Base-by-base conservation (phyloP, 163 green algal genomes). In the Scenedesmus sp. region DNA sequence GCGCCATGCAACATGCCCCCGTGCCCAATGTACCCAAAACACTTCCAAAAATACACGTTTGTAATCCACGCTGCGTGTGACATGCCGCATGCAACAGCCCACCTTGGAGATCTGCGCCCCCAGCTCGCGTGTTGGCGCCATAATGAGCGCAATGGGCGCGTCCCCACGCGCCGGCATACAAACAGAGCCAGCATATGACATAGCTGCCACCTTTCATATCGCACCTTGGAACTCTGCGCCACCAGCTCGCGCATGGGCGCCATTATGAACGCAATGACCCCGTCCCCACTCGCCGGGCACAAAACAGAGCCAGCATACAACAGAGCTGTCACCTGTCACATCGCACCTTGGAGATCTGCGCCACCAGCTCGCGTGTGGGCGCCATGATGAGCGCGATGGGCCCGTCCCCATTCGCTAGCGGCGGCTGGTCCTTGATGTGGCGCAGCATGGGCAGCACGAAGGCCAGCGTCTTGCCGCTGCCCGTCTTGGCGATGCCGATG, bases 401-500 rank as follows among this genome's bases (percentile, higher is more conserved):
- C 0, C 98, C 98, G 91, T 99, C 98, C 0, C 97, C 97, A 34
- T 96, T 90, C 81, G 62, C 89, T 59, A 99, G 92, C 7, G 95
- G 91, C 66, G 94, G 94, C 95, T 99, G 97, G 94, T 99, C 98
- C 93, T 98, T 98, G 84, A 99, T 97, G 94, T 99, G 98, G 1
- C 98, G 95, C 93, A 99, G 93, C 96, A 99, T 97, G 81, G 98
- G 98, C 88, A 99, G 95, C 88, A 99, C 97, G 92, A 99, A 99
- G 1, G 98, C 98, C 16, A 99, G 94, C 26, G 98, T 99, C 96
- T 99, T 99, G 92, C 98, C 98, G 76, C 91, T 97, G 60, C 98
- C 98, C 6, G 98, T 99, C 95, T 99, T 99, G 84, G 98, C 98
- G 88, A 99, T 98, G 91, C 97, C 98, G 52, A 99, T 99, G 95